Conservation (phyloP, 176 grass and related monocot species). For the Hordeum vulgare region DNA sequence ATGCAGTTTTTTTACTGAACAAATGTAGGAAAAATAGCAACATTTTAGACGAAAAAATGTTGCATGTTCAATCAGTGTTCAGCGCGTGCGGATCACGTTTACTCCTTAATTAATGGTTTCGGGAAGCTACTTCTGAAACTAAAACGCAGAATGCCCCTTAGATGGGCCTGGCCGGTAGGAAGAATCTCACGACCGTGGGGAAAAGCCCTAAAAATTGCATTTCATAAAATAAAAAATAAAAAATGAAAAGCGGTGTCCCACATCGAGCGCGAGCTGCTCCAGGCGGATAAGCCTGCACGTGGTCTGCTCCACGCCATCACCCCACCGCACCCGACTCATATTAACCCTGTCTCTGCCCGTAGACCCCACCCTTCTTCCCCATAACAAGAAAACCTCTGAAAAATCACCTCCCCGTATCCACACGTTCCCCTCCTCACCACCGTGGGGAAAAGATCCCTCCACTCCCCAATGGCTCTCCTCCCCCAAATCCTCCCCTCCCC, state of each 20-base stretch:
- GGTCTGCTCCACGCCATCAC: constrained; percentile 29
- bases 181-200: too few species aligned
- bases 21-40: too few species aligned
- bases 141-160: too few species aligned
- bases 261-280: neutral
- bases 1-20: too few species aligned
- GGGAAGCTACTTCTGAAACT: too few species aligned
- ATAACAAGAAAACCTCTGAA: constrained; percentile 1
- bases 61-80: too few species aligned
- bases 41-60: too few species aligned
- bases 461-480: constrained; percentile 50
- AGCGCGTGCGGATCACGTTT: too few species aligned
- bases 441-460: neutral
- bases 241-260: neutral
- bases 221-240: too few species aligned
- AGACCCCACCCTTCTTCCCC: constrained; percentile 18
- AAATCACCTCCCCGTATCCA: constrained; percentile 28
- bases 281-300: constrained; percentile 49
- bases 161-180: too few species aligned
- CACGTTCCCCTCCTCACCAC: constrained; percentile 20
- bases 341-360: neutral
- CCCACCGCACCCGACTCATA: neutral
- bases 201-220: too few species aligned
- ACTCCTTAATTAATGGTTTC: too few species aligned
- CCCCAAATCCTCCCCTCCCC: constrained; percentile 57